A percentile compares a stretch with the other conserved stretches of the same genome.
Conservation (phyloP, 75 land plant genomes). For the Selaginella tamariscina region DNA sequence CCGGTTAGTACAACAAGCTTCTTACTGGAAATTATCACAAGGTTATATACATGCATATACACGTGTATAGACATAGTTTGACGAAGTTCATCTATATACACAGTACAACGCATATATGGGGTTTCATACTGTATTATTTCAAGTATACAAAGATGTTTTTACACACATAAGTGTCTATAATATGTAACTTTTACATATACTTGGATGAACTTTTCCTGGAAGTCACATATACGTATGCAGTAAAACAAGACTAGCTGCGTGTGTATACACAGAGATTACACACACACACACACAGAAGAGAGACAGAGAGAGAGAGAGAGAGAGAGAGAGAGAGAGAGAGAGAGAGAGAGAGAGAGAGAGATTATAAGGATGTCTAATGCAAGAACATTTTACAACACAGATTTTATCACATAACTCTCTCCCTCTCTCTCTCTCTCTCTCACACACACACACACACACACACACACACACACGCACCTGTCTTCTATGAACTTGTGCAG, state of each 20-base stretch:
- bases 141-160: too few species aligned
- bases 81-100: not conserved
- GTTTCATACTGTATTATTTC: too few species aligned
- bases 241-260: too few species aligned
- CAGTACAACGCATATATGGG: too few species aligned
- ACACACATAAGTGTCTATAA: too few species aligned
- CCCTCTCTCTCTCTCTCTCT: too few species aligned
- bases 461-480: too few species aligned
- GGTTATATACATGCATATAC: not conserved
- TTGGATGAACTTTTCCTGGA: too few species aligned
- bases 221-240: too few species aligned
- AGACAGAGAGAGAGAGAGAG: not conserved
- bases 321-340: not conserved
- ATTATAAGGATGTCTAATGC: not conserved
- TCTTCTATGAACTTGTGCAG: conserved; percentile 44
- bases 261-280: not conserved
- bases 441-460: too few species aligned
- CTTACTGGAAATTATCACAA: conserved; percentile 27
- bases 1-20: conserved; percentile 89
- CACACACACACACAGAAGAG: too few species aligned
- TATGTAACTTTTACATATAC: too few species aligned
- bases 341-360: not conserved
- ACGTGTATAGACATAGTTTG: not conserved
- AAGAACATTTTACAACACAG: not conserved
- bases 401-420: not conserved